Evolutionary conservation across 78 protist species (phyloP), one percentile per base, ranked within the genome.

Genomic region (Dictyostelium capitatum): DNA sequence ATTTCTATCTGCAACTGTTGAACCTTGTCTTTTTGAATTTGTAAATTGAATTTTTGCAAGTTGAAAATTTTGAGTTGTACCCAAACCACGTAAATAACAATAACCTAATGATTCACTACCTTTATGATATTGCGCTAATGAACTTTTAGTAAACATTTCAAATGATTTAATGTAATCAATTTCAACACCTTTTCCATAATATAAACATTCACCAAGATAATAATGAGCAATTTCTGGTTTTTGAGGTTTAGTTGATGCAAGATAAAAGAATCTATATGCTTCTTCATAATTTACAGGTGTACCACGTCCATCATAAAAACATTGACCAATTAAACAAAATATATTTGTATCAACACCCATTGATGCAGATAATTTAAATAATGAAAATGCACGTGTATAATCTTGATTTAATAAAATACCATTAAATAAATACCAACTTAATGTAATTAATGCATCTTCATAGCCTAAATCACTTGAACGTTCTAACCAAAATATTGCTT

Each of bases 291-390:
- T n/a, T 15, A 67, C 14, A 0, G 47, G 3, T 15, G 17, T 23
- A 5, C 75, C 75, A 28, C 48, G 30, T 30, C 75, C 75, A 32
- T 67, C 12, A 67, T 67, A 67, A 67, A 67, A 67, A 32, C 75
- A 67, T 14, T 30, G 28, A 12, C 75, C 75, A 14, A 67, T 15
- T 15, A 30, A 15, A 11, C 47, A 12, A 12, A 32, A 67, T 12
- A 23, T 30, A 17, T 67, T 67, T 30, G 23, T 67, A 32, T 32
- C 48, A 6, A 67, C 75, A 67, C 37, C 37, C 15, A 67, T 30
- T 67, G 75, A 67, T 32, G 75, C 75, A 5, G 43, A 32, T 28
- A 67, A 28, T 67, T 32, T 67, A 67, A 15, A 67, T 14, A 67
- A 47, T 15, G 28, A 30, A 32, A 67, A 67, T 67, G 75, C 75